Percentiles rank a stretch among this genome's conserved stretches.
phyloP scores from a whole-genome alignment of 306 rosid genomes.

The Alnus glutinosa region DNA sequence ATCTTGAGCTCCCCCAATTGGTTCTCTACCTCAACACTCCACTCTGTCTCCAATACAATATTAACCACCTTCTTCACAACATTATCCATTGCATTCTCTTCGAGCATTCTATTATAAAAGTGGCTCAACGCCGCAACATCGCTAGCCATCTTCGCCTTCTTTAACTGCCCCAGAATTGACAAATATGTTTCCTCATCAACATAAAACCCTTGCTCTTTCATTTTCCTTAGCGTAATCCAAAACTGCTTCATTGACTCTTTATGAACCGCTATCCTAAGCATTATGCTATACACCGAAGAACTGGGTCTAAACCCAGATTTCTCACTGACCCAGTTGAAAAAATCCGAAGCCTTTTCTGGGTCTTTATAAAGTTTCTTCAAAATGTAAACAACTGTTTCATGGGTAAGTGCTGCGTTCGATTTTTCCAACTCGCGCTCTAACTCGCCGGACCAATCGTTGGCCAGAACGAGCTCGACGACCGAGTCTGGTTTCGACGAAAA shows the following conservation, averaged over 20 bases:
- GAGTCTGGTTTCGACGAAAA: slow-evolving; percentile 70
- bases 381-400: slow-evolving; percentile 64
- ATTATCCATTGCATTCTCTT: slow-evolving; percentile 52
- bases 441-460: slow-evolving; percentile 70
- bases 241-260: slow-evolving; percentile 58
- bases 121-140: slow-evolving; percentile 52
- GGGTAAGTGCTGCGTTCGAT: slow-evolving; percentile 45
- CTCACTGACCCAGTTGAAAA: slow-evolving; percentile 70
- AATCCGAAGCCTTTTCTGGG: slow-evolving; percentile 62
- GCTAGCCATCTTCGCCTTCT: slow-evolving; percentile 48
- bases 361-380: slow-evolving; percentile 60
- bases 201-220: slow-evolving; percentile 69
- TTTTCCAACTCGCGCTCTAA: slow-evolving; percentile 54
- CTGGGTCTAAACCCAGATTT: slow-evolving; percentile 58
- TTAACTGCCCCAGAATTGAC: slow-evolving; percentile 40
- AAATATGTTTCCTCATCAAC: slow-evolving; percentile 56
- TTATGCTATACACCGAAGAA: slow-evolving; percentile 56
- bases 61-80: slow-evolving; percentile 53
- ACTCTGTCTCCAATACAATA: slow-evolving; percentile 55
- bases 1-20: slow-evolving; percentile 45
- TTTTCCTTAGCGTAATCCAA: slow-evolving; percentile 56
- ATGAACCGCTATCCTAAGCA: slow-evolving; percentile 56
- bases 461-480: slow-evolving; percentile 47
- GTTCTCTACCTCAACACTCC: slow-evolving; percentile 53
- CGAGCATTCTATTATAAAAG: slow-evolving; percentile 51